Evolutionary conservation across 2,329 filamentous ascomycete genomes (phyloP), one percentile per base, ranked within the genome.

Genomic region (Cladorrhinum sp.): DNA sequence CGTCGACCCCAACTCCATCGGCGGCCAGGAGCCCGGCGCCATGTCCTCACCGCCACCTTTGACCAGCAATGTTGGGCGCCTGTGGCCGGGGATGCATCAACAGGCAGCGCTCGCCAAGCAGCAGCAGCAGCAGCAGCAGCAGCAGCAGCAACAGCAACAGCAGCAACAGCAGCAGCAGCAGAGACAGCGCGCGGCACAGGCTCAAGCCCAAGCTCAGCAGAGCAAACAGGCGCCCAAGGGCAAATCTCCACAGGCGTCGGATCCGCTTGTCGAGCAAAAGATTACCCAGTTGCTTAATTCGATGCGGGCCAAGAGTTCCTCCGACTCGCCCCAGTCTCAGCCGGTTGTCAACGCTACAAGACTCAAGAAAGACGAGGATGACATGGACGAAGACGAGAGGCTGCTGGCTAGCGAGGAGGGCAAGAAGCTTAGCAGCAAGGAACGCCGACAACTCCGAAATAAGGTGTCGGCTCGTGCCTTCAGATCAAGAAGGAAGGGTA

Each of bases 351-450:
- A 91, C 72, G 84, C 92, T 68, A 81, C 88, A 54, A 88, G 88
- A 65, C 77, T 85, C 64, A 93, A 88, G 82, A 98, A 98, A 82
- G 92, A 97, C 50, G 93, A 98, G 70, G 93, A 97, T 64, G 93
- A 98, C 57, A 98, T 99, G 93, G 95, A 99, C 69, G 93, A 97
- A 75, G 95, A 98, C 69, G 95, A 98, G 81, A 85, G 91, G 67
- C 81, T 97, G 9, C 81, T 97, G 22, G 92, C 92, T n/a, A 97
- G 92, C 63, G 95, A 99, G 71, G 93, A 97, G 77, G 95, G 93
- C 70, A 99, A 99, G 87, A 97, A 97, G 81, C 84, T 99, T n/a
- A 95, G 88, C 77, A 96, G 92, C 81, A 98, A 98, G 79, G 93
- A 98, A 77, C 88, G 95, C 62, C 88, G 95, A 67, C 95, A 98